phyloP scores from a whole-genome alignment of 495 filamentous ascomycete species.

The Hyaloscypha bicolor region DNA sequence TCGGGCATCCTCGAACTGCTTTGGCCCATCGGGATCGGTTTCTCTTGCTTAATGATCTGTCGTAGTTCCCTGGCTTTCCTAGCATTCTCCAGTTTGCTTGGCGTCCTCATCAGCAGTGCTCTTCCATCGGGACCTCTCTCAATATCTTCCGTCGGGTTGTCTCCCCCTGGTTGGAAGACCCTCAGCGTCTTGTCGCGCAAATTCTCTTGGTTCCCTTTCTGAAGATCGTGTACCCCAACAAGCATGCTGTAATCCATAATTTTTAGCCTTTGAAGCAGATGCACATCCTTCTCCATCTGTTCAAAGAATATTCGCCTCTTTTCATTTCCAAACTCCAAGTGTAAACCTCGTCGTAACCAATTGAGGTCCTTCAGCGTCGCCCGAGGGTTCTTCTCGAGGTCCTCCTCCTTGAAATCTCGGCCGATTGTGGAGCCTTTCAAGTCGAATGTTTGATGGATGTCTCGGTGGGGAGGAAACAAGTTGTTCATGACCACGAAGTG shows the following conservation, averaged over 20 bases:
- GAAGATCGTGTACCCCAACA: slow-evolving; percentile 89
- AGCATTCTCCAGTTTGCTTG: slow-evolving; percentile 90
- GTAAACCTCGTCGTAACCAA: slow-evolving; percentile 84
- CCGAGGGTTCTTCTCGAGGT: slow-evolving; percentile 83
- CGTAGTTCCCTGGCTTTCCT: slow-evolving; percentile 90
- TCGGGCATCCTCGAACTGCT: slow-evolving; percentile 87
- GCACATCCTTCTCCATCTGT: slow-evolving; percentile 86
- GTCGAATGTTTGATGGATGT: slow-evolving; percentile 97
- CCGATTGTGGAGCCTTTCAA: slow-evolving; percentile 97
- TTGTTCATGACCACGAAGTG: slow-evolving; percentile 99
- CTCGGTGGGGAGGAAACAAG: slow-evolving; percentile 93
- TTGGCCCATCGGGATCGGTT: slow-evolving; percentile 87
- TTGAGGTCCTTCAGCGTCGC: slow-evolving; percentile 97
- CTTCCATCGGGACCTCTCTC: slow-evolving; percentile 40
- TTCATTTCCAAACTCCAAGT: slow-evolving; percentile 82
- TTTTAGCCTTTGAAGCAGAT: slow-evolving; percentile 78
- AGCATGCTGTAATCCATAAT: slow-evolving; percentile 99
- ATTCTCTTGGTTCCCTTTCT: slow-evolving; percentile 91
- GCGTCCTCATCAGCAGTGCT: slow-evolving; percentile 73
- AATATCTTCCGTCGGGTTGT: slow-evolving; percentile 53
- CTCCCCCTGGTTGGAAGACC: slow-evolving; percentile 91
- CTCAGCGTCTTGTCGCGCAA: slow-evolving; percentile 92
- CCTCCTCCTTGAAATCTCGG: slow-evolving; percentile 85
- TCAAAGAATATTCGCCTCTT: slow-evolving; percentile 87
- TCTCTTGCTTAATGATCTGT: slow-evolving; percentile 89